These are phyloP conservation scores for Sarocladium brachiariae DNA, from an alignment of 2,329 filamentous ascomycete species.

Conservation along the genomic window DNA sequence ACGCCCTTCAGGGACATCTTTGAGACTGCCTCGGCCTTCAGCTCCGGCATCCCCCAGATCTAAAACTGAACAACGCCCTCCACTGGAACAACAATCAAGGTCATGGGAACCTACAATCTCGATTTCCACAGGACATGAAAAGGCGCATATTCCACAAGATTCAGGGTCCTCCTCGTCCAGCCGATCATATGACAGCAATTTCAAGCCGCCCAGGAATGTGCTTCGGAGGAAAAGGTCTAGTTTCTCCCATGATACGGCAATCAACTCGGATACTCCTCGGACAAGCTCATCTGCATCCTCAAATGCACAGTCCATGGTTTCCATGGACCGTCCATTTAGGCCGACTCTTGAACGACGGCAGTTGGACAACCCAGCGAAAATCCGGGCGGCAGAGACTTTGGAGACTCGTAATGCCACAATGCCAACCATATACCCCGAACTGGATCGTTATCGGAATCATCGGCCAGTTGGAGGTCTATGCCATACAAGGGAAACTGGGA, in stretches of 20 bases:
- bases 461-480: constrained; percentile 25
- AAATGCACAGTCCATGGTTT: constrained; percentile 29
- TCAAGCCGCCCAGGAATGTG: constrained; percentile 32
- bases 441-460: constrained; percentile 52
- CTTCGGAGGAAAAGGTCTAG: constrained; percentile 45
- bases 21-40: constrained; percentile 14
- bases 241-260: constrained; percentile 30
- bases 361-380: constrained; percentile 37
- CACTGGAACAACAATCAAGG: constrained; percentile 34
- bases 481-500: constrained; percentile 25
- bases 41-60: constrained; percentile 1
- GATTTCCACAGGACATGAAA: constrained; percentile 24
- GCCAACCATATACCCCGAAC: constrained; percentile 50
- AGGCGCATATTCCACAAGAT: constrained; percentile 23
- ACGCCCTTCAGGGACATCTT: constrained; percentile 14
- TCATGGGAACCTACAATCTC: constrained; percentile 33
- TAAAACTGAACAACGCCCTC: constrained; percentile 13
- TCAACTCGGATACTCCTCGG: constrained; percentile 25
- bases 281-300: constrained; percentile 38
- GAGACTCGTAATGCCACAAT: constrained; percentile 29
- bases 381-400: constrained; percentile 33
- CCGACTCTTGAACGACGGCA: constrained; percentile 34
- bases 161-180: constrained; percentile 28
- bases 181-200: constrained; percentile 25
- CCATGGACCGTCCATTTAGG: constrained; percentile 26